Conservation (phyloP, 129 eudicot species). For the Chrysanthemum makinoi region DNA sequence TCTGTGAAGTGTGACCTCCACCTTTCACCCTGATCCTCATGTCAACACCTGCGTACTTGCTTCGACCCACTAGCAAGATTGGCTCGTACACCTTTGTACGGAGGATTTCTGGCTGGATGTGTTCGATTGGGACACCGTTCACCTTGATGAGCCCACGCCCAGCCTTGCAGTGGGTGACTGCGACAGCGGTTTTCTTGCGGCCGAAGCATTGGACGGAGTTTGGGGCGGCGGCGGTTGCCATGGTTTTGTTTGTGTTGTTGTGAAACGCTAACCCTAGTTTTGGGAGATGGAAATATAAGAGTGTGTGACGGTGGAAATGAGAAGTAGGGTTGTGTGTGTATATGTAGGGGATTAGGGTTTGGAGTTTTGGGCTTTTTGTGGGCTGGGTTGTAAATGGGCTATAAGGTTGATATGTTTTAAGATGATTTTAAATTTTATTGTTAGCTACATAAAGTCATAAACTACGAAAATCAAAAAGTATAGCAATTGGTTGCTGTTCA, state of each 20-base stretch:
- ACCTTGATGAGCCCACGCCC: constrained; percentile 72
- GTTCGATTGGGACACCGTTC: constrained; percentile 72
- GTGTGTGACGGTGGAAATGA: neutral
- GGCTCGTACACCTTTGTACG: constrained; percentile 73
- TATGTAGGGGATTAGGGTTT: neutral
- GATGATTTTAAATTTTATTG: too few species aligned
- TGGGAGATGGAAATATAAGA: neutral
- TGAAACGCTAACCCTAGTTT: neutral
- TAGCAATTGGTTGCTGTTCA: too few species aligned
- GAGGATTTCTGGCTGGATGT: constrained; percentile 68
- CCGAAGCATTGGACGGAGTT: constrained; percentile 80
- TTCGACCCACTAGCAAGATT: constrained; percentile 61
- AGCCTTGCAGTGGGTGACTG: constrained; percentile 80
- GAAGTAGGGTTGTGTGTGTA: neutral
- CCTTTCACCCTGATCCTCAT: constrained; percentile 81
- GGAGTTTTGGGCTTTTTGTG: neutral
- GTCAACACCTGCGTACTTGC: constrained; percentile 63
- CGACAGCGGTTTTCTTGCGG: constrained; percentile 80
- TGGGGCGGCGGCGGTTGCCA: constrained; percentile 43
- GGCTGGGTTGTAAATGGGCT: too few species aligned
- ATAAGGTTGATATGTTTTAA: too few species aligned
- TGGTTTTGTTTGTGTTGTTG: constrained; percentile 2
- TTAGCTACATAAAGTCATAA: too few species aligned
- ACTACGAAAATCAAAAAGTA: too few species aligned
- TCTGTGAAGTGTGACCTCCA: constrained; percentile 83